Evolutionary conservation across 768 basidiomycete genomes (phyloP), one percentile per base, ranked within the genome.

Genomic region (Phylloporus rhodoxanthus): DNA sequence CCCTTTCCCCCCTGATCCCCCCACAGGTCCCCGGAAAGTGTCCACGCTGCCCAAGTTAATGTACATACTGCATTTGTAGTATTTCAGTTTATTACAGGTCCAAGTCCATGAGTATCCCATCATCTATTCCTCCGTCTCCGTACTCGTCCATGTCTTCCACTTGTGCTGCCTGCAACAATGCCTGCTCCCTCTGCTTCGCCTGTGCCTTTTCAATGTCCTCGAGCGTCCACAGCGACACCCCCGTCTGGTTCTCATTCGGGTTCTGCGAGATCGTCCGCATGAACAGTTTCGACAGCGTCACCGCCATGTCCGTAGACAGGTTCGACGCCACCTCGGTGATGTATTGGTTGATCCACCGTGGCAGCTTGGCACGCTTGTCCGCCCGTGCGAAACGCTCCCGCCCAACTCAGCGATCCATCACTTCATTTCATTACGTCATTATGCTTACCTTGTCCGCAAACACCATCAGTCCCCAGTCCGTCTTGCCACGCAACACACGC

Each of bases 191-290:
- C 57, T 91, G 88, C 61, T 87, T 87, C 29, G 77, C 77, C 66
- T 96, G 93, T 38, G 85, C 85, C 65, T 83, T 86, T 60, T 91
- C 79, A 13, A 99, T 78, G 65, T 98, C 90, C 60, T 92, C 90
- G 32, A 98, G 69, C 17, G 91, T 91, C 96, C 96, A 99, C 32
- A 98, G 73, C 15, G 91, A 94, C 26, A 97, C 74, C 0, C 94
- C 93, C 2, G 94, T 97, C 67, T 90, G 87, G 60, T 93, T 91
- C 69, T 97, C 94, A 55, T 93, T 93, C 40, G 89, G 89, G 61
- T 94, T 95, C 70, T 99, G 96, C 11, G 95, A 97, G 62, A 99
- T 99, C n/a, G 87, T 87, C 8, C 96, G 84, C 82, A 99, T 94
- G 72, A 99, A 99, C 26, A 91, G 73, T 69, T 98, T 96, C 48